Evolutionary conservation across 2,329 filamentous ascomycete genomes (phyloP).

Genomic region (Beauveria rudraprayagi): DNA sequence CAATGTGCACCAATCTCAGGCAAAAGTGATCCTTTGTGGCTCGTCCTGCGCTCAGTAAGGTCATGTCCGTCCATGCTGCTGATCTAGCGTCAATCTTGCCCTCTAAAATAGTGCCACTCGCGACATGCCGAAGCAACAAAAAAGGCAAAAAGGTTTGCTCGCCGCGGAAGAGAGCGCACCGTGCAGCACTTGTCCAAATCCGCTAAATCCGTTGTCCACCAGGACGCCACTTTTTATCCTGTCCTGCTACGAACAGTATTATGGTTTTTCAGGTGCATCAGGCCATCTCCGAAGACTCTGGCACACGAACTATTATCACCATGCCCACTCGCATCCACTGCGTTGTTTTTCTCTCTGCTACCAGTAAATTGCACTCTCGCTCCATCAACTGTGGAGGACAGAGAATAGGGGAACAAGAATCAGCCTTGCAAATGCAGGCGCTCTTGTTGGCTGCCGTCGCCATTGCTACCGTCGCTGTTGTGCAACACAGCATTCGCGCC

Average conservation of each 20-base stretch:
- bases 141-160: neutral
- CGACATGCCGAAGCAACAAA: constrained; percentile 7
- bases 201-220: constrained; percentile 6
- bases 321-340: constrained; percentile 5
- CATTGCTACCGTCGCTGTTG: neutral
- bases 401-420: neutral
- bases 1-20: too few relatives aligned
- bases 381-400: neutral
- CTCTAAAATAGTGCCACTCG: neutral
- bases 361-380: neutral
- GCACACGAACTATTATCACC: neutral
- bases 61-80: neutral
- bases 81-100: constrained; percentile 3
- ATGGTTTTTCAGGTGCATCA: neutral
- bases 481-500: neutral
- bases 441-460: neutral
- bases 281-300: neutral
- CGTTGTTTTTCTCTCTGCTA: neutral
- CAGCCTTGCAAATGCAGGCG: neutral
- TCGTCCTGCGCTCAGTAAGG: too few relatives aligned
- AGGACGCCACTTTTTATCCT: neutral
- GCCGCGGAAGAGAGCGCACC: neutral
- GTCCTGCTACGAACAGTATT: too few relatives aligned
- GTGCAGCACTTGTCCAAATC: neutral
- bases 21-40: too few relatives aligned